These are phyloP conservation scores for Arthrobotrys musiformis DNA, from an alignment of 2,329 filamentous ascomycete species.

Conservation along the genomic window DNA sequence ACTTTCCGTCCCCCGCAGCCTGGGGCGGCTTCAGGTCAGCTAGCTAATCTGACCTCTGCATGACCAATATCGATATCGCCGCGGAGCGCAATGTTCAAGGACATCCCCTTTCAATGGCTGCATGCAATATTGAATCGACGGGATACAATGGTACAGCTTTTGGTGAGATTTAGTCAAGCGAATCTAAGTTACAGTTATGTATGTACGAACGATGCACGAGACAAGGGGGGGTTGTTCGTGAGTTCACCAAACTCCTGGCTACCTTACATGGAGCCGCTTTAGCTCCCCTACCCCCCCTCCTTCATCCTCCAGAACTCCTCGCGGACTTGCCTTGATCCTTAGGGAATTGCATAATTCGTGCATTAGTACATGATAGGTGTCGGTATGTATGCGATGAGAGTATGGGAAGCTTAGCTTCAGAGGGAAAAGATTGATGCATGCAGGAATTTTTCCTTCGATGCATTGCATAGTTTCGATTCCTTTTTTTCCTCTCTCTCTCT, in stretches of 20 bases:
- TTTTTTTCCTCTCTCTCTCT: background rate
- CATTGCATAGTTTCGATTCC: constrained; percentile 37
- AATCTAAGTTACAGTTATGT: constrained; percentile 39
- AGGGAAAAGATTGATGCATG: constrained; percentile 26
- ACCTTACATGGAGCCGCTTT: constrained; percentile 18
- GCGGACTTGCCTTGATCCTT: constrained; percentile 2
- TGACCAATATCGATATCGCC: constrained; percentile 26
- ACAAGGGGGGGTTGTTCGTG: background rate
- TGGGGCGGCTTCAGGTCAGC: background rate
- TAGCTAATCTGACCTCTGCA: constrained; percentile 2
- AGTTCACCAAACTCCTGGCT: constrained; percentile 19
- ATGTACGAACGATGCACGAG: constrained; percentile 4
- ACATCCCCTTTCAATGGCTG: constrained; percentile 26
- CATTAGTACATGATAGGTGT: constrained; percentile 24
- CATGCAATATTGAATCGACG: constrained; percentile 37
- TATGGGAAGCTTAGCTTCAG: constrained; percentile 8
- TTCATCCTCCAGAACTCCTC: constrained; percentile 24
- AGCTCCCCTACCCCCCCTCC: too few relatives aligned
- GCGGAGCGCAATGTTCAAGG: constrained; percentile 37
- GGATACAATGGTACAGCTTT: constrained; percentile 25
- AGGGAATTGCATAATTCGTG: constrained; percentile 51
- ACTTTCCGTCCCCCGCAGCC: constrained; percentile 14
- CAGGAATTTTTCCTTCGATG: constrained; percentile 37
- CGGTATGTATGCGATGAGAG: constrained; percentile 35
- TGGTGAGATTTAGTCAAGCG: constrained; percentile 35